Evolutionary conservation across 1,139 yeast species (phyloP).

Genomic region (Kodamaea anthophila): DNA sequence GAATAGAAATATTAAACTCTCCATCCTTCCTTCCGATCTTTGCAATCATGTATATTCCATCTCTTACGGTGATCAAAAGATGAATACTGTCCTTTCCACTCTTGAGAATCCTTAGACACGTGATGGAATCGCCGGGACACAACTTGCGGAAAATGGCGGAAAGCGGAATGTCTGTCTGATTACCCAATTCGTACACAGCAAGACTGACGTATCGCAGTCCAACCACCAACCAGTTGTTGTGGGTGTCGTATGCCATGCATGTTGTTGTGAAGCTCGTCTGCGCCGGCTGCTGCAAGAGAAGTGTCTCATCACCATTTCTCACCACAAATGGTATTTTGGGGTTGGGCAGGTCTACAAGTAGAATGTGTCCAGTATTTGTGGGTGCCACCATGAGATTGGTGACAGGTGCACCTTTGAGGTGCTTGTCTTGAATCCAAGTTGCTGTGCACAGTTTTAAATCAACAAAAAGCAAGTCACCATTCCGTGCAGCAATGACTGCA

Average conservation of each 20-base stretch:
- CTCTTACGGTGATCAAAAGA: conserved; percentile 51
- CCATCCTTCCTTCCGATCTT: conserved; percentile 13
- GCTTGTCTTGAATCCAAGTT: conserved; percentile 20
- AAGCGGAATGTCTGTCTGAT: conserved; percentile 7
- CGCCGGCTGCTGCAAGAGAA: conserved; percentile 29
- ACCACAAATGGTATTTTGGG: conserved; percentile 52
- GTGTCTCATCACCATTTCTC: conserved; percentile 15
- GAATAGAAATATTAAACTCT: conserved; percentile 19
- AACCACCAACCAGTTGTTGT: conserved; percentile 41
- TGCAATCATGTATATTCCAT: conserved; percentile 50
- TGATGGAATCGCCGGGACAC: conserved; percentile 69
- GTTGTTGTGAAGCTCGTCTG: conserved; percentile 55
- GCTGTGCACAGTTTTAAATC: conserved; percentile 21
- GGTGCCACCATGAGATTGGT: conserved; percentile 44
- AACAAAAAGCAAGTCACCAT: conserved; percentile 46
- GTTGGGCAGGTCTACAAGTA: conserved; percentile 63
- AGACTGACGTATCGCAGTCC: conserved; percentile 73
- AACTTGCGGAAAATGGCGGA: conserved; percentile 43
- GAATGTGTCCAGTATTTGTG: conserved; percentile 18
- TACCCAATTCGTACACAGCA: conserved; percentile 44
- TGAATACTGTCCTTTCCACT: conserved; percentile 12
- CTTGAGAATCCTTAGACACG: conserved; percentile 44
- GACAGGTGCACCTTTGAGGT: conserved; percentile 34
- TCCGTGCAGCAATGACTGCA: conserved; percentile 45
- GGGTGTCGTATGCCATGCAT: conserved; percentile 39